Evolutionary conservation across 768 basidiomycete species (phyloP).

Genomic region (Podaxis pistillaris): DNA sequence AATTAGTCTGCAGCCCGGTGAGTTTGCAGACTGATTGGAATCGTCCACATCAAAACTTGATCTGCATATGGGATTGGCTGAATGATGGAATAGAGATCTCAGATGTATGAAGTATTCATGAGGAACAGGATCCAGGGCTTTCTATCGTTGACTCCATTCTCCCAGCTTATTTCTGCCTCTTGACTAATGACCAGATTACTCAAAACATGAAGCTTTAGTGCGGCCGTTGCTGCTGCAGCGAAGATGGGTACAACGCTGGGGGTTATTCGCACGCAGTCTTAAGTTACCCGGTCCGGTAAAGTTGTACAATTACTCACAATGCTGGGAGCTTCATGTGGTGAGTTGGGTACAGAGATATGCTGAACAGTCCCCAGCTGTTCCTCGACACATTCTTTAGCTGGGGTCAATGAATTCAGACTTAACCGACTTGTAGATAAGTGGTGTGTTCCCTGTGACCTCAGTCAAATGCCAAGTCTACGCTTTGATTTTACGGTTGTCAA

Average conservation of each 20-base stretch:
- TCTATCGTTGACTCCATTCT: not conserved
- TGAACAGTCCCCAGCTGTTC: not conserved
- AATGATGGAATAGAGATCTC: not conserved
- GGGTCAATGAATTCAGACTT: not conserved
- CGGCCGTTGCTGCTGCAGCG: not conserved
- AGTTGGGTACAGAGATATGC: not conserved
- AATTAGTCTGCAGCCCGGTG: not conserved
- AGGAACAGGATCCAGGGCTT: not conserved
- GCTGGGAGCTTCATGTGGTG: not conserved
- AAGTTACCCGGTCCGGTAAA: no score
- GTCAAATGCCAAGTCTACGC: no score
- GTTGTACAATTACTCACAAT: not conserved
- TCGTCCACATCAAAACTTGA: not conserved
- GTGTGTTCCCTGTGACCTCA: no score
- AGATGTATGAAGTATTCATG: not conserved
- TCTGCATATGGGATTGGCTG: not conserved
- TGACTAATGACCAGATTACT: not conserved
- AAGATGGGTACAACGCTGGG: not conserved
- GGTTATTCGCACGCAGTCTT: not conserved
- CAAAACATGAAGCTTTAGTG: not conserved
- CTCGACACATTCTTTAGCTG: not conserved
- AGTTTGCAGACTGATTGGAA: not conserved
- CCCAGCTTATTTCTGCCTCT: not conserved
- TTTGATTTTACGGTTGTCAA: no score
- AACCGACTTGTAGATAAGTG: no score